phyloP scores from a whole-genome alignment of 2,329 filamentous ascomycete species.

The Fusarium sambucinum region DNA sequence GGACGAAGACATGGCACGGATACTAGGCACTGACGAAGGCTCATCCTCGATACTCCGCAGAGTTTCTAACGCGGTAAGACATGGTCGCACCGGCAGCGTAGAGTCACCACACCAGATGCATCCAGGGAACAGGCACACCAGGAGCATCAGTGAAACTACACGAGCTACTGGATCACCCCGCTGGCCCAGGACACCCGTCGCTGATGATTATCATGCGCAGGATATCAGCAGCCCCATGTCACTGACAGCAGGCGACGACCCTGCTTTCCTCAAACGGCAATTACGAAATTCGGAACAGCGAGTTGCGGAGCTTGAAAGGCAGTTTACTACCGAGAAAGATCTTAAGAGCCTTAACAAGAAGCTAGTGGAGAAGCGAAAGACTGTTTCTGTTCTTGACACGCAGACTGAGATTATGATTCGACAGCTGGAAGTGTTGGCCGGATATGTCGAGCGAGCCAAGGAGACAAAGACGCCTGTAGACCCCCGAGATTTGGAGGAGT shows the following conservation, averaged over 20 bases:
- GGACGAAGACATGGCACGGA: conserved; percentile 95
- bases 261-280: conserved; percentile 77
- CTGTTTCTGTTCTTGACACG: conserved; percentile 92
- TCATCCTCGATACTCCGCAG: conserved; percentile 85
- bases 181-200: conserved; percentile 76
- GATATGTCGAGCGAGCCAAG: conserved; percentile 88
- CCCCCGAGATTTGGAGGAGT: conserved; percentile 84
- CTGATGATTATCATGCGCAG: conserved; percentile 65
- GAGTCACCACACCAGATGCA: conserved; percentile 62
- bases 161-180: conserved; percentile 72
- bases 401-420: conserved; percentile 96
- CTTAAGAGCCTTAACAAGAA: conserved; percentile 86
- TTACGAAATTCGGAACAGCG: conserved; percentile 84
- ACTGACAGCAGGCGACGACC: conserved; percentile 73
- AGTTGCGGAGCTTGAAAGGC: conserved; percentile 87
- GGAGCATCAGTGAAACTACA: conserved; percentile 77
- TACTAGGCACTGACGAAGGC: conserved; percentile 81
- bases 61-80: conserved; percentile 93
- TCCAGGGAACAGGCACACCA: conserved; percentile 63
- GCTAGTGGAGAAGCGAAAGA: conserved; percentile 91
- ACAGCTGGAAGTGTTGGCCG: conserved; percentile 88
- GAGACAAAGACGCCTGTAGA: conserved; percentile 84
- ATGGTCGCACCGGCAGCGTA: conserved; percentile 89
- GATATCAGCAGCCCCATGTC: conserved; percentile 81
- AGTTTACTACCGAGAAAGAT: conserved; percentile 74